A percentile compares a stretch with the other conserved stretches of the same genome.
These are phyloP conservation scores for Suillus variegatus DNA, from an alignment of 768 basidiomycete genomes.

Conservation along the genomic window DNA sequence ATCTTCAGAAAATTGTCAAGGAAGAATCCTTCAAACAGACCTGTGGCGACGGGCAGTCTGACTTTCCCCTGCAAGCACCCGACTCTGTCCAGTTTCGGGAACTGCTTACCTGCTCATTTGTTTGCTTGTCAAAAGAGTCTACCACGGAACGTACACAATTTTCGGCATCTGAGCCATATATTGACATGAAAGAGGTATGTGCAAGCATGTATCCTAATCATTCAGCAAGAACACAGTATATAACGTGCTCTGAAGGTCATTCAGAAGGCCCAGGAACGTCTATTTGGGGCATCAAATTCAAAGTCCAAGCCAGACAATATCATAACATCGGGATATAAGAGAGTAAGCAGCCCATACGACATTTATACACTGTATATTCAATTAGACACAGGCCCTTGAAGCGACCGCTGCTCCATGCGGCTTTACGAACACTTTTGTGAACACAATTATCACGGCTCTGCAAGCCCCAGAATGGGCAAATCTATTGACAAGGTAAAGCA, in stretches of 20 bases:
- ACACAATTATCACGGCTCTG: too few relatives aligned
- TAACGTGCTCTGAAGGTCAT: too few relatives aligned
- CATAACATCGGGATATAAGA: too few relatives aligned
- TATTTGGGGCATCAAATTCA: too few relatives aligned
- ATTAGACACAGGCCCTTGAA: too few relatives aligned
- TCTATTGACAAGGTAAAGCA: constrained; percentile 57
- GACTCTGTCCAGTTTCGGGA: constrained; percentile 33
- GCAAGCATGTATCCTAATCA: constrained; percentile 5
- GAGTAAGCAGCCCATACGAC: too few relatives aligned
- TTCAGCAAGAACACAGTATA: too few relatives aligned
- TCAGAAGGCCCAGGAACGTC: too few relatives aligned
- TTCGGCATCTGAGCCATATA: constrained; percentile 39
- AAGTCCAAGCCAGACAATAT: too few relatives aligned
- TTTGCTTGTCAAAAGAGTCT: constrained; percentile 38
- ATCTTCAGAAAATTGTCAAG: constrained; percentile 41
- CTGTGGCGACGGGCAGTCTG: constrained; percentile 16
- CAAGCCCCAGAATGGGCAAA: constrained; percentile 60
- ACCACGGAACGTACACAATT: constrained; percentile 25
- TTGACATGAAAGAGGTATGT: constrained; percentile 57
- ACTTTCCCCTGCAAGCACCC: constrained; percentile 6
- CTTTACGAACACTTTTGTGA: too few relatives aligned
- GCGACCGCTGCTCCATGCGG: too few relatives aligned
- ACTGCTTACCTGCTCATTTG: constrained; percentile 48
- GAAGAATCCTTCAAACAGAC: constrained; percentile 8
- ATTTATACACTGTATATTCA: too few relatives aligned